phyloP scores from a whole-genome alignment of 2,329 filamentous ascomycete species.

The Monosporascus sp. region DNA sequence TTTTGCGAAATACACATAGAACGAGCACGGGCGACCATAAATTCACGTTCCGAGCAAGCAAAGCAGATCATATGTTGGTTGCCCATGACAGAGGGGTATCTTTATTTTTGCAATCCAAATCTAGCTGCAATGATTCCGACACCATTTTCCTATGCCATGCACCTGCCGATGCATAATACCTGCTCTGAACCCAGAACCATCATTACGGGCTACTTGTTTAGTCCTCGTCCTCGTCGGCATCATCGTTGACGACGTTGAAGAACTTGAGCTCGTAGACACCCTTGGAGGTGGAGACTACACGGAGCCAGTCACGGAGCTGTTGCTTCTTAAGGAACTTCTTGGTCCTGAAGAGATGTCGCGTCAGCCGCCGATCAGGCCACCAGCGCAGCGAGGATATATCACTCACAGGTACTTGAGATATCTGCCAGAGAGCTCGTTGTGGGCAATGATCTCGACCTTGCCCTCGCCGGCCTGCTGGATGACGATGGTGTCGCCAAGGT shows the following conservation, averaged over 20 bases:
- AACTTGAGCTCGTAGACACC: conserved; percentile 99
- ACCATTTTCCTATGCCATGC: background rate
- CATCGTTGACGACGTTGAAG: conserved; percentile 99
- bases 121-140: background rate
- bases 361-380: background rate
- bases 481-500: conserved; percentile 89
- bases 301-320: conserved; percentile 99
- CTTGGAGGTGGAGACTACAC: conserved; percentile 95
- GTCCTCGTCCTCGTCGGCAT: conserved; percentile 96
- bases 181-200: background rate
- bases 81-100: background rate
- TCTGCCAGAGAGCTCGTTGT: conserved; percentile 96
- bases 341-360: conserved; percentile 54
- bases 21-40: background rate
- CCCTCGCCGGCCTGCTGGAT: conserved; percentile 91
- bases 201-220: conserved; percentile 48
- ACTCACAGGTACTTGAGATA: conserved; percentile 99
- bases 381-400: background rate
- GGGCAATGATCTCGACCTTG: conserved; percentile 95
- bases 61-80: background rate
- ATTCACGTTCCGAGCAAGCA: background rate
- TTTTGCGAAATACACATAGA: background rate
- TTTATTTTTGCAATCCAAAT: background rate
- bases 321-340: conserved; percentile 99
- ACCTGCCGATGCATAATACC: background rate